Evolutionary conservation across 495 filamentous ascomycete genomes (phyloP), one percentile per base, ranked within the genome.

Genomic region (Immersiella caudata): DNA sequence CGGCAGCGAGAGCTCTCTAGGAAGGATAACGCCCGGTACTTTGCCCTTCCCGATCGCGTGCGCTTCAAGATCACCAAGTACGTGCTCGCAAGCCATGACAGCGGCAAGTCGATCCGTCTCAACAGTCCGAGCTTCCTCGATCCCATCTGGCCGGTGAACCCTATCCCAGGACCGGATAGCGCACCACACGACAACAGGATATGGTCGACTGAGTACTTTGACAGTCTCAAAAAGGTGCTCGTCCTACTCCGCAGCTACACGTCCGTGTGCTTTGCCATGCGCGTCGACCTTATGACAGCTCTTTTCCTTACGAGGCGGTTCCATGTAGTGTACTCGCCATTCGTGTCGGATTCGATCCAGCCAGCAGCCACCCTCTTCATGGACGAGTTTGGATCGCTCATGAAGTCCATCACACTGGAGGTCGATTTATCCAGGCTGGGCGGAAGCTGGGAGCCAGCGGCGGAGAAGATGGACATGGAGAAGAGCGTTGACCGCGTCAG

Each of bases 371-470:
- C 63, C 0, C 6, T 46, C 1, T 73, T 60, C 59, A 59, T 79
- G 68, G 61, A 70, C 36, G 36, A 25, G 2, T 75, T 71, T 52
- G 72, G 68, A 8, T 62, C 66, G 0, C 58, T 71, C 18, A 76
- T 79, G 73, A 70, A 68, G 27, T 68, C 61, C 29, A 67, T 79
- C 50, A 72, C 71, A 0, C 46, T 79, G 12, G 76, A 79, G 62
- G 59, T 79, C 0, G 75, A 79, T 33, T 55, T 76, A 12, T 70
- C 75, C 1, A 70, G 70, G 36, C 58, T 79, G 21, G 68, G 62
- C 2, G 73, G 73, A 5, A 58, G 70, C 49, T 59, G 56, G 22
- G 22, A 66, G 5, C 70, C 68, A 1, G 55, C 26, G 3, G 71
- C 71, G 2, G 62, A 55, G 3, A 20, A 26, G 2, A 11, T 68